Percentiles rank a stretch among this genome's conserved stretches.
phyloP scores from a whole-genome alignment of 2,329 filamentous ascomycete species.

The Erysiphe neolycopersici region DNA sequence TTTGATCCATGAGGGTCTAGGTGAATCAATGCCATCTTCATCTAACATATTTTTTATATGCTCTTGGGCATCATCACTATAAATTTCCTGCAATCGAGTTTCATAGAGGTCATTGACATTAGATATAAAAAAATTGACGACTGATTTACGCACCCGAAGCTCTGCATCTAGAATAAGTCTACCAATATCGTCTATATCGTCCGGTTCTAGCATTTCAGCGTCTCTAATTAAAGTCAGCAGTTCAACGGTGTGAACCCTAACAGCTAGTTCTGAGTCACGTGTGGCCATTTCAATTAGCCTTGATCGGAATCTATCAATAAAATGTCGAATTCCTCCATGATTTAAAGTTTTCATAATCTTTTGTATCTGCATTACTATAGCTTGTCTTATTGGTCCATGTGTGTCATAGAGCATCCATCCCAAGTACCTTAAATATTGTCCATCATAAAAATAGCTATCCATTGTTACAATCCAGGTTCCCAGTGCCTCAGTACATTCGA shows the following conservation, averaged over 20 bases:
- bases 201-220: conserved; percentile 65
- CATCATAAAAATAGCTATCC: conserved; percentile 73
- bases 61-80: conserved; percentile 48
- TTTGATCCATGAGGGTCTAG: conserved; percentile 65
- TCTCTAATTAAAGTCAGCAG: conserved; percentile 61
- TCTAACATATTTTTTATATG: conserved; percentile 45
- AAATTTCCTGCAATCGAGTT: conserved; percentile 56
- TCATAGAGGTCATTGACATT: conserved; percentile 65
- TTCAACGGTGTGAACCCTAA: conserved; percentile 56
- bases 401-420: conserved; percentile 88
- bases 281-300: conserved; percentile 84
- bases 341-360: conserved; percentile 60
- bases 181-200: conserved; percentile 72
- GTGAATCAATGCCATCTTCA: conserved; percentile 51
- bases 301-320: conserved; percentile 73
- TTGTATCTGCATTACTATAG: conserved; percentile 61
- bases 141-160: conserved; percentile 58
- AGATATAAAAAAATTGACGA: conserved; percentile 72
- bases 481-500: conserved; percentile 66
- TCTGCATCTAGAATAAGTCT: conserved; percentile 77
- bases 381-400: conserved; percentile 45
- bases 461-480: conserved; percentile 71
- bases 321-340: conserved; percentile 51
- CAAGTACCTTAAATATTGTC: conserved; percentile 70
- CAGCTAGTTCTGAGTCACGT: conserved; percentile 52